These are phyloP conservation scores for Rosa rugosa DNA, from an alignment of 306 rosid species.

Conservation along the genomic window DNA sequence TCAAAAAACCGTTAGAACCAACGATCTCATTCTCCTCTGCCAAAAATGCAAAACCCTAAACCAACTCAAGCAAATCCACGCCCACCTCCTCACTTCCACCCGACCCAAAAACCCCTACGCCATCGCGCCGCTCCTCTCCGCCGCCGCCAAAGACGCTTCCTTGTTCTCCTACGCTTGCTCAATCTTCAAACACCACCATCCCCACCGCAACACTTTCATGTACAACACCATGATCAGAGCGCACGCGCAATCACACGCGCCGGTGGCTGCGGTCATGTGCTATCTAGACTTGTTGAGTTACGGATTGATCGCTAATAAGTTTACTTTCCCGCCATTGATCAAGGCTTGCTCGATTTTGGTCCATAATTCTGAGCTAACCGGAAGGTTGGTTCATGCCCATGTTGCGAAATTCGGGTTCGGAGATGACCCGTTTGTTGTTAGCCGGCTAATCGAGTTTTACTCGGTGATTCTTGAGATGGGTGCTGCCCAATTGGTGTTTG, in stretches of 20 bases:
- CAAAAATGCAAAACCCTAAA: constrained; percentile 51
- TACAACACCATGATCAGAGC: constrained; percentile 73
- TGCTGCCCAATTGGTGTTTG: constrained; percentile 52
- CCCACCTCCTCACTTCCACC: constrained; percentile 57
- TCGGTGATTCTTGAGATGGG: constrained; percentile 29
- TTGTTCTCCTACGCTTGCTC: constrained; percentile 54
- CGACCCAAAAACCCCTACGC: constrained; percentile 40
- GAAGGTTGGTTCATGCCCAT: constrained; percentile 66
- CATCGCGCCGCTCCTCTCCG: constrained; percentile 60
- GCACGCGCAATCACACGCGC: constrained; percentile 40
- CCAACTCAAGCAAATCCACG: constrained; percentile 76
- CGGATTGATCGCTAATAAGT: constrained; percentile 62
- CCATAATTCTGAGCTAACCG: constrained; percentile 21
- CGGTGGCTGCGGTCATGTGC: constrained; percentile 42
- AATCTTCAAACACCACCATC: constrained; percentile 47
- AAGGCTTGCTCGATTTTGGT: constrained; percentile 54
- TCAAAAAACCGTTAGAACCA: constrained; percentile 27
- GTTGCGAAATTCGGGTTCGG: constrained; percentile 47
- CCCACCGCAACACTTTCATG: constrained; percentile 58
- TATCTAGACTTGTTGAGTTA: constrained; percentile 53
- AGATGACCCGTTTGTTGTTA: constrained; percentile 57
- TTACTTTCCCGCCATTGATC: constrained; percentile 72
- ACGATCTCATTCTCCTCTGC: constrained; percentile 31
- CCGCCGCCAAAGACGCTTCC: constrained; percentile 36
- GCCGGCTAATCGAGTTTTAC: constrained; percentile 59